A percentile compares a stretch with the other conserved stretches of the same genome.
Evolutionary conservation across 805 yeast species (phyloP).

Genomic region (Geotrichum ghanense): DNA sequence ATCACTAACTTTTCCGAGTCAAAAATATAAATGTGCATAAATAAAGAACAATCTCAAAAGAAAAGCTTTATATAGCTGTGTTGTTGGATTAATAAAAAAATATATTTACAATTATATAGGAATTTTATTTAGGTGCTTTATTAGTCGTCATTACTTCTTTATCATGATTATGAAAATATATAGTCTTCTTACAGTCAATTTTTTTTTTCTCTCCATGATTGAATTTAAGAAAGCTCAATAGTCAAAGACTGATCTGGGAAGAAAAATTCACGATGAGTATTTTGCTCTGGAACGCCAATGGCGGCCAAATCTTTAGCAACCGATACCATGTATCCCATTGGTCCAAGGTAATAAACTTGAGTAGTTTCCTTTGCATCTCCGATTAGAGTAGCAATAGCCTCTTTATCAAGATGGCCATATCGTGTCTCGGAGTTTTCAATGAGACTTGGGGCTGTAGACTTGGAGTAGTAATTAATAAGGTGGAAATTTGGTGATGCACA

Average conservation of each 20-base stretch:
- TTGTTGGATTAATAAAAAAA: no score
- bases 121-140: no score
- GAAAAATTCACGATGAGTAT: not conserved
- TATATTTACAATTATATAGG: no score
- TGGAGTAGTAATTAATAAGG: not conserved
- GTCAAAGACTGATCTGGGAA: not conserved
- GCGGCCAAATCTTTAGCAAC: not conserved
- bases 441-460: not conserved
- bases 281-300: not conserved
- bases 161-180: no score
- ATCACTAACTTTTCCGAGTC: no score
- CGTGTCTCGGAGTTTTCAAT: not conserved
- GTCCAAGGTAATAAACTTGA: not conserved
- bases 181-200: no score
- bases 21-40: no score
- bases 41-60: no score
- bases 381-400: not conserved
- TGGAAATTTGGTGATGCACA: not conserved
- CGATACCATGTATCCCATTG: not conserved
- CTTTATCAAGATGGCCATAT: not conserved
- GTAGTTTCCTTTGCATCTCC: not conserved
- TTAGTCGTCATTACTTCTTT: no score
- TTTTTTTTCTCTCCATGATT: no score
- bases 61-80: no score
- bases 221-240: no score